Evolutionary conservation across 2,329 filamentous ascomycete species (phyloP).

Genomic region (Huntiella decipiens): DNA sequence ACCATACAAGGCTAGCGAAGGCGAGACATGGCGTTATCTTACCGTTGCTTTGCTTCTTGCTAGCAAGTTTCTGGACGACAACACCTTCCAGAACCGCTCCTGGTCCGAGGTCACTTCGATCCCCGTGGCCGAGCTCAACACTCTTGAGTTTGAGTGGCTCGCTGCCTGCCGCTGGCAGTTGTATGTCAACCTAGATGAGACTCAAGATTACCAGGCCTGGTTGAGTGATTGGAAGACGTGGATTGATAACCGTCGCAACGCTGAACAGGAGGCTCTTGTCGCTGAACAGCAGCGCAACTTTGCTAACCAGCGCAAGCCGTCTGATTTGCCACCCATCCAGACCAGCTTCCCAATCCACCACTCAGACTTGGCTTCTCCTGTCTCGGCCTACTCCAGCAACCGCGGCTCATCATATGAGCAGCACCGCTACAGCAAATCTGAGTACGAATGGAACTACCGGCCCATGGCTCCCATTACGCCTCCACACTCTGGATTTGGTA

Average conservation of each 20-base stretch:
- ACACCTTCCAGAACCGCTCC: constrained; percentile 92
- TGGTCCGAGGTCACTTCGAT: constrained; percentile 94
- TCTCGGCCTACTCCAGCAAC: constrained; percentile 18
- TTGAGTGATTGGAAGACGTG: constrained; percentile 41
- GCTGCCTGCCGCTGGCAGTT: constrained; percentile 65
- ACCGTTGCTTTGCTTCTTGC: constrained; percentile 71
- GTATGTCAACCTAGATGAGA: constrained; percentile 65
- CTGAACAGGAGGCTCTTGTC: constrained; percentile 19
- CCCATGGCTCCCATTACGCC: constrained; percentile 31
- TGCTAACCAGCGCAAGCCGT: constrained; percentile 30
- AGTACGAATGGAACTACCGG: constrained; percentile 12
- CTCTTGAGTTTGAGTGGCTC: constrained; percentile 76
- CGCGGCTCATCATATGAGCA: constrained; percentile 13
- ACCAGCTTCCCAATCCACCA: constrained; percentile 14
- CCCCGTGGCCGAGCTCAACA: constrained; percentile 63
- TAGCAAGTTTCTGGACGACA: constrained; percentile 92
- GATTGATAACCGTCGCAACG: constrained; percentile 33
- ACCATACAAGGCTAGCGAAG: constrained; percentile 39
- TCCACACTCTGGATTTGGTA: constrained; percentile 42
- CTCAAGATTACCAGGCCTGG: constrained; percentile 50
- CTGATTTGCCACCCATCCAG: constrained; percentile 30
- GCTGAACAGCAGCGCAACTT: constrained; percentile 16
- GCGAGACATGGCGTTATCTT: constrained; percentile 71
- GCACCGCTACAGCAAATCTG: constrained; percentile 19
- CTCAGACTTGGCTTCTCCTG: constrained; percentile 13